Conservation (phyloP, 305 asterid genomes). For the Solanum hybrid region DNA sequence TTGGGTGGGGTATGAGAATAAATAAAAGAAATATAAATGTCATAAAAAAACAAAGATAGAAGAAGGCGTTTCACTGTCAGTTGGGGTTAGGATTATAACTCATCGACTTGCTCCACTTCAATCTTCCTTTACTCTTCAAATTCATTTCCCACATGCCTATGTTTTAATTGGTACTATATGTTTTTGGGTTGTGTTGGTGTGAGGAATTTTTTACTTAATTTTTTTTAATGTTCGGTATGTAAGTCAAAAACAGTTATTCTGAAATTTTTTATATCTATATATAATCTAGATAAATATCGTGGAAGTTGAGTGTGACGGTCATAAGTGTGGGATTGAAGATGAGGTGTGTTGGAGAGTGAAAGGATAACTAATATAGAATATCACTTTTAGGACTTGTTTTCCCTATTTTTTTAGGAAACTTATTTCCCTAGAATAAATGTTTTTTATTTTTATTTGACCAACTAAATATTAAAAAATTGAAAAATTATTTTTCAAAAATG, state of each 20-base stretch:
- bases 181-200: neutral
- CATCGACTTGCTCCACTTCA: neutral
- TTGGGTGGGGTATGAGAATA: neutral
- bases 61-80: constrained; percentile 1
- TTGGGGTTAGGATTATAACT: neutral
- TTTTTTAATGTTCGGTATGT: neutral
- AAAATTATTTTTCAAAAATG: too few species aligned
- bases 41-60: neutral
- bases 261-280: too few species aligned
- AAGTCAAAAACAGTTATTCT: too few species aligned
- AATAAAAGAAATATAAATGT: neutral
- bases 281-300: neutral
- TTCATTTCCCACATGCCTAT: neutral
- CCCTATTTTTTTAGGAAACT: too few species aligned
- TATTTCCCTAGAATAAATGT: too few species aligned
- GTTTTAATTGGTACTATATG: neutral
- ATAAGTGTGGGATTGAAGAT: neutral
- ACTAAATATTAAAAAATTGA: neutral
- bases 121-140: neutral
- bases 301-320: neutral
- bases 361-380: too few species aligned
- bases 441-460: neutral
- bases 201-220: neutral
- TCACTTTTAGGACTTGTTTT: neutral
- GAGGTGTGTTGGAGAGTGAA: neutral